These are phyloP conservation scores for Azolla pinnata DNA, from an alignment of 75 land plant genomes.

Conservation along the genomic window DNA sequence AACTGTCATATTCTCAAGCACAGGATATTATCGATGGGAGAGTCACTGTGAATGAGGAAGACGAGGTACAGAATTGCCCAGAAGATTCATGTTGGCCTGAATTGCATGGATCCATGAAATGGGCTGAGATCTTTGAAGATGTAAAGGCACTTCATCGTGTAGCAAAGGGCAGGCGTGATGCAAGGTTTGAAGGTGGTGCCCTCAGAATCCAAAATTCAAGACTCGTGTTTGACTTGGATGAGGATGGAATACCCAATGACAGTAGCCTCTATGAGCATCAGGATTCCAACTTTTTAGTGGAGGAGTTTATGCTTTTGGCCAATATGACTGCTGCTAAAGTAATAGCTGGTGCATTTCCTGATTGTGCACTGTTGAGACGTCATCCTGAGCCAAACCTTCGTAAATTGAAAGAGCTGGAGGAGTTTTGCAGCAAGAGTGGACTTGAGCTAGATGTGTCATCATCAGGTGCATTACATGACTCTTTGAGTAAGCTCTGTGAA, in stretches of 20 bases:
- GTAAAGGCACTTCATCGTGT: conserved; percentile 47
- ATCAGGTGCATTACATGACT: conserved; percentile 55
- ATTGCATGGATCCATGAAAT: conserved; percentile 47
- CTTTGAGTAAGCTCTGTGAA: conserved; percentile 46
- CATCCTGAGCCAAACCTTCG: conserved; percentile 84
- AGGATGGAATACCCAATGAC: conserved; percentile 67
- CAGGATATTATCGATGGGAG: conserved; percentile 71
- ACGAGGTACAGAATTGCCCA: conserved; percentile 5
- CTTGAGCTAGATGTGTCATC: conserved; percentile 69
- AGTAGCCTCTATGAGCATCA: conserved; percentile 34
- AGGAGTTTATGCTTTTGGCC: conserved; percentile 94
- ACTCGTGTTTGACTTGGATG: conserved; percentile 56
- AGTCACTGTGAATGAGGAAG: conserved; percentile 9
- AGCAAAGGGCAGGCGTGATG: conserved; percentile 50
- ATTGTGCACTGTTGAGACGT: conserved; percentile 66
- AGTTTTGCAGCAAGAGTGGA: conserved; percentile 65
- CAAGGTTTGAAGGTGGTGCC: conserved; percentile 65
- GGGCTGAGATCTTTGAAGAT: conserved; percentile 53
- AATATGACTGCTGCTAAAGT: conserved; percentile 79
- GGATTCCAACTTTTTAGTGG: conserved; percentile 71
- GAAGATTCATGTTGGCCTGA: conserved; percentile 22
- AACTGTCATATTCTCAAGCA: conserved; percentile 74
- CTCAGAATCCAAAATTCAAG: conserved; percentile 53
- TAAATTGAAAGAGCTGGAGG: conserved; percentile 74
- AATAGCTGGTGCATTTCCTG: conserved; percentile 71